Evolutionary conservation across 768 basidiomycete genomes (phyloP).

Genomic region (Collybiopsis confluens): DNA sequence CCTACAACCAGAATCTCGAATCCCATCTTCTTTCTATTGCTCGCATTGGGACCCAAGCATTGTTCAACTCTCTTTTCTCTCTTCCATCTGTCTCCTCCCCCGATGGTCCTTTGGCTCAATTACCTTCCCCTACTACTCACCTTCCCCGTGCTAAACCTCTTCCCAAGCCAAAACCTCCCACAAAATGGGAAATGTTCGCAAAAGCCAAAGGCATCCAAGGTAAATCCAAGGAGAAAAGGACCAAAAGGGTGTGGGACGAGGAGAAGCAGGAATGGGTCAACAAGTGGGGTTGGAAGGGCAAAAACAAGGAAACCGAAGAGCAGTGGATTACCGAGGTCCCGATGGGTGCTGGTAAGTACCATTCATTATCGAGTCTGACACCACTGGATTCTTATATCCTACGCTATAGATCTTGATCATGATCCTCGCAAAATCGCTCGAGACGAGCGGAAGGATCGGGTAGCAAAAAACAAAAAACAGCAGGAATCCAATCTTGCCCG

Average conservation of each 20-base stretch:
- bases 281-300: constrained; percentile 85
- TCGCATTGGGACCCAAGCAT: constrained; percentile 76
- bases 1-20: constrained; percentile 83
- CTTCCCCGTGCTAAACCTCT: constrained; percentile 91
- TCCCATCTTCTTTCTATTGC: constrained; percentile 75
- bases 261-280: constrained; percentile 90
- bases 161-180: constrained; percentile 87
- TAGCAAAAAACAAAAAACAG: constrained; percentile 74
- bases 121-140: constrained; percentile 71
- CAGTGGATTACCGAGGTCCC: constrained; percentile 95
- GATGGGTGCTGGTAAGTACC: constrained; percentile 68
- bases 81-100: constrained; percentile 73
- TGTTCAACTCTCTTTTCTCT: constrained; percentile 75
- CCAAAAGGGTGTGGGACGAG: constrained; percentile 90
- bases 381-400: background rate
- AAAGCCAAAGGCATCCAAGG: constrained; percentile 91
- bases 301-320: constrained; percentile 81
- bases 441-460: constrained; percentile 73
- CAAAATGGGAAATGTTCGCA: constrained; percentile 97
- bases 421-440: constrained; percentile 78
- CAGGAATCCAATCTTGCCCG: background rate
- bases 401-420: constrained; percentile 59
- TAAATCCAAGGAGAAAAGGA: constrained; percentile 41
- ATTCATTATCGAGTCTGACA: background rate
- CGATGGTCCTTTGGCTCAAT: constrained; percentile 79